These are phyloP conservation scores for Apiospora kogelbergensis DNA, from an alignment of 2,329 filamentous ascomycete species.

Conservation along the genomic window DNA sequence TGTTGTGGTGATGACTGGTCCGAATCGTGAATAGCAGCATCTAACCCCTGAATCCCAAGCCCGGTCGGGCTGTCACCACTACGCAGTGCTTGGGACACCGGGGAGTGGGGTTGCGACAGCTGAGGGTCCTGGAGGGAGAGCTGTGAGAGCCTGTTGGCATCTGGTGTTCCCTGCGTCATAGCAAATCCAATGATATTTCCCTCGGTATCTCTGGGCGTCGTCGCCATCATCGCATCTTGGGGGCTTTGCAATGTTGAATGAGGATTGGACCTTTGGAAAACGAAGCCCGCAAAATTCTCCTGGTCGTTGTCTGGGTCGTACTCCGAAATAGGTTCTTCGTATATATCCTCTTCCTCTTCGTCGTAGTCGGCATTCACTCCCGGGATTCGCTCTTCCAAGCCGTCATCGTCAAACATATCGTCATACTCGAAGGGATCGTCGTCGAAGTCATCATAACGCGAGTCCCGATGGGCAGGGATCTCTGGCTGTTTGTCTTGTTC, in stretches of 20 bases:
- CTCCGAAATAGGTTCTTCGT: conserved; percentile 32
- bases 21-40: conserved; percentile 17
- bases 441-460: conserved; percentile 61
- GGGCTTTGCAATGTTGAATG: conserved; percentile 52
- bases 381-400: conserved; percentile 66
- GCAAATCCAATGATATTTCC: conserved; percentile 60
- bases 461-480: conserved; percentile 42
- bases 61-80: conserved; percentile 30
- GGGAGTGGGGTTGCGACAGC: neutral
- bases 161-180: conserved; percentile 45
- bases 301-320: conserved; percentile 55
- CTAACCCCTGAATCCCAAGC: conserved; percentile 43
- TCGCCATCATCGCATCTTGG: conserved; percentile 42
- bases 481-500: conserved; percentile 59
- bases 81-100: neutral
- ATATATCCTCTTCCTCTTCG: neutral
- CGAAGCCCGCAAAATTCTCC: conserved; percentile 61
- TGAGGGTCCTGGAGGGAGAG: neutral
- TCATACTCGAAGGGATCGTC: conserved; percentile 62
- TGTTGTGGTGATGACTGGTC: neutral
- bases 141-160: conserved; percentile 14
- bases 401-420: conserved; percentile 65
- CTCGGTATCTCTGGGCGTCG: conserved; percentile 55
- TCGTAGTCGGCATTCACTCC: conserved; percentile 50
- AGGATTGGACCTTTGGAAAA: conserved; percentile 55